Conservation (phyloP, 2,329 filamentous ascomycete species). For the Colletotrichum orchidophilum region DNA sequence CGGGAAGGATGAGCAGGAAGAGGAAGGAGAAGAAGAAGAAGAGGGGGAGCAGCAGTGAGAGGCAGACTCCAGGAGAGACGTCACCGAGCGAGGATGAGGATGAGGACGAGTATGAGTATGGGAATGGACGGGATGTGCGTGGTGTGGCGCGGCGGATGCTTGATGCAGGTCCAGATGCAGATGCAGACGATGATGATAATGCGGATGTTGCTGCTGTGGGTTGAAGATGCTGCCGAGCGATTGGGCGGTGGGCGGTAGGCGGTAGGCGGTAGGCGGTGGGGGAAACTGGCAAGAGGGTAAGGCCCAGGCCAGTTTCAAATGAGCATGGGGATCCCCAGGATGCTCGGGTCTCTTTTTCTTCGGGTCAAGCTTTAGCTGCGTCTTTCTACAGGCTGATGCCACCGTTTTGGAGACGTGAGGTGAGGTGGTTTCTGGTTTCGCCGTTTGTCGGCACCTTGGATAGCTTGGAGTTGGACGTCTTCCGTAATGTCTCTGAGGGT, state of each 20-base stretch:
- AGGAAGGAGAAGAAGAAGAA: neutral
- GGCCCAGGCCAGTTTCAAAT: constrained; percentile 24
- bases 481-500: neutral
- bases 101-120: neutral
- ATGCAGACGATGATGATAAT: neutral
- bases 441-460: no score
- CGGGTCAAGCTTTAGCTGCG: no score
- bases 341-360: no score
- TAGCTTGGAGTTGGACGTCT: no score
- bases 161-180: neutral
- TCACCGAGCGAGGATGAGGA: neutral
- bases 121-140: neutral
- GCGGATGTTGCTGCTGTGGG: neutral
- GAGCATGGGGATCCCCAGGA: constrained; percentile 8
- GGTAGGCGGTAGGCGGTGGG: neutral
- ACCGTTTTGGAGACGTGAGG: neutral
- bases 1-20: neutral
- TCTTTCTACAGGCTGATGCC: neutral
- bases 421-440: neutral
- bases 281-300: neutral
- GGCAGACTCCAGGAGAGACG: no score
- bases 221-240: neutral
- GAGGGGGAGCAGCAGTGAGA: no score
- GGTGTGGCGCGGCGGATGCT: neutral
- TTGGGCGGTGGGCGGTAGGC: neutral